Conservation (phyloP, 2,329 filamentous ascomycete genomes). For the Venturiaceae sp. region DNA sequence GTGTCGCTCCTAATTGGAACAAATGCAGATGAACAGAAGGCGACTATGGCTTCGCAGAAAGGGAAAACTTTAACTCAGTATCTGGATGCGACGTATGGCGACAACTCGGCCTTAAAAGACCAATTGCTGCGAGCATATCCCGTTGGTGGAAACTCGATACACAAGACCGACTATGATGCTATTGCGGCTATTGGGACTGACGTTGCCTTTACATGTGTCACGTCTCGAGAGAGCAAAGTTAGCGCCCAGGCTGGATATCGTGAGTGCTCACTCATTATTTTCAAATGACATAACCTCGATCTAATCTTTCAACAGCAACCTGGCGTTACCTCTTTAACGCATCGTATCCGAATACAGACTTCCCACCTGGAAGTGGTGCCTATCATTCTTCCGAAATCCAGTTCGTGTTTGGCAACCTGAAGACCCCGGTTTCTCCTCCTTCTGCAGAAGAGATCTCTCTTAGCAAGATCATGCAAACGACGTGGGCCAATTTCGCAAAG, state of each 20-base stretch:
- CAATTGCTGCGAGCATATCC: neutral
- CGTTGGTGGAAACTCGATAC: neutral
- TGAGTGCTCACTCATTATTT: neutral
- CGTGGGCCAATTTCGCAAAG: constrained; percentile 27
- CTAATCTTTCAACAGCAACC: constrained; percentile 21
- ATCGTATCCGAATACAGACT: constrained; percentile 21
- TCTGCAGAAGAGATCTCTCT: constrained; percentile 18
- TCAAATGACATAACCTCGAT: constrained; percentile 18
- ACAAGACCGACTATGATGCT: constrained; percentile 15
- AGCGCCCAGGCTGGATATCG: neutral
- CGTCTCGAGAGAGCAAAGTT: neutral
- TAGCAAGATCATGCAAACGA: constrained; percentile 16
- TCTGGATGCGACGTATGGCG: neutral
- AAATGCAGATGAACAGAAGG: constrained; percentile 1
- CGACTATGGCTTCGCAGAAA: neutral
- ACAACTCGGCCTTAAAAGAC: neutral
- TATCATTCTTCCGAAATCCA: constrained; percentile 26
- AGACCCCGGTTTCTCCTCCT: constrained; percentile 15
- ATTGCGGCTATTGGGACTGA: constrained; percentile 19
- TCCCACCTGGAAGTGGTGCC: constrained; percentile 19
- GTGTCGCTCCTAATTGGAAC: neutral
- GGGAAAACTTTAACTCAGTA: neutral
- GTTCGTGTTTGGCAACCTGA: constrained; percentile 22
- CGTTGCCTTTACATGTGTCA: constrained; percentile 1
- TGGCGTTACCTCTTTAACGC: constrained; percentile 30